Conservation (phyloP, 2,329 filamentous ascomycete genomes). For the Hypoxylon sp. region DNA sequence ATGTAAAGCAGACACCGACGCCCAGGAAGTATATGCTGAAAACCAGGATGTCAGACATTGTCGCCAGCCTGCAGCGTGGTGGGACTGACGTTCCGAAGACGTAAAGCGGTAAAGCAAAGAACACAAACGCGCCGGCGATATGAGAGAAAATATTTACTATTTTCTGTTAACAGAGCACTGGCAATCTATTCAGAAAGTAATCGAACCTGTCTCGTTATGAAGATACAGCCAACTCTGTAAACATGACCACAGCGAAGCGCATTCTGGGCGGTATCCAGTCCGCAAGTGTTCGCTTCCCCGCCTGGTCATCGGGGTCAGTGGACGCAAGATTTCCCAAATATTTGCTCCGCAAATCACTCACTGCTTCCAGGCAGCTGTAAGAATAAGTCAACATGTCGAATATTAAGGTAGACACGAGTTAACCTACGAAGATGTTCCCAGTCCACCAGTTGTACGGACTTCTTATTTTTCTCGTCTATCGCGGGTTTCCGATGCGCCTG, state of each 20-base stretch:
- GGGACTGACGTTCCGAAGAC: constrained; percentile 57
- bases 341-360: constrained; percentile 22
- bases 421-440: constrained; percentile 39
- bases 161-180: constrained; percentile 11
- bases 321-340: neutral
- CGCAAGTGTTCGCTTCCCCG: constrained; percentile 46
- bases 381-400: constrained; percentile 8
- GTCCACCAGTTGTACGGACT: constrained; percentile 24
- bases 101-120: constrained; percentile 57
- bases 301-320: constrained; percentile 24
- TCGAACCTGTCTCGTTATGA: constrained; percentile 57
- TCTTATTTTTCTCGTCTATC: neutral
- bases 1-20: constrained; percentile 61
- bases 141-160: constrained; percentile 65
- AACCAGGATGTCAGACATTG: constrained; percentile 58
- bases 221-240: constrained; percentile 53
- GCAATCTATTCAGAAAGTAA: neutral
- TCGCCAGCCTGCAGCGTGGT: constrained; percentile 56
- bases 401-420: neutral
- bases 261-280: constrained; percentile 44
- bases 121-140: constrained; percentile 59
- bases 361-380: constrained; percentile 46
- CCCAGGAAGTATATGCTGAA: constrained; percentile 61
- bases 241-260: constrained; percentile 43
- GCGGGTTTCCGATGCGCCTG: neutral